Conservation (phyloP, 2,329 filamentous ascomycete species). For the Alternaria longipes region DNA sequence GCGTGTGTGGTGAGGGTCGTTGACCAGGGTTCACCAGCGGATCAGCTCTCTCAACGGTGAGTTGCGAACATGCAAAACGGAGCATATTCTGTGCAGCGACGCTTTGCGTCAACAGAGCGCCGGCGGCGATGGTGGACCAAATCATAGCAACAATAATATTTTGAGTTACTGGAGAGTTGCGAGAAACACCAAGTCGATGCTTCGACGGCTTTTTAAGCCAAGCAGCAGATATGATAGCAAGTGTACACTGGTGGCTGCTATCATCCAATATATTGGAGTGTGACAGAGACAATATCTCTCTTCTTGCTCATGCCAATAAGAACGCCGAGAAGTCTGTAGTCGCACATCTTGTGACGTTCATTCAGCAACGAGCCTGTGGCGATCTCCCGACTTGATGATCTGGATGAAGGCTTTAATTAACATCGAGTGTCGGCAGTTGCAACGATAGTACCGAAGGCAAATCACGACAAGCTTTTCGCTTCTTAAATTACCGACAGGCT, state of each 20-base stretch:
- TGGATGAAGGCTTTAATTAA: constrained; percentile 31
- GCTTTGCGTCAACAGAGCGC: constrained; percentile 35
- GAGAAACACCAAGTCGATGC: background rate
- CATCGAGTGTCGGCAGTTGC: constrained; percentile 27
- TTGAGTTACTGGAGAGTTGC: background rate
- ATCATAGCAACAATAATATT: constrained; percentile 24
- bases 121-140: constrained; percentile 33
- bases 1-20: constrained; percentile 40
- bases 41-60: constrained; percentile 64
- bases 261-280: background rate
- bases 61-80: constrained; percentile 46
- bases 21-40: constrained; percentile 44
- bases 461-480: constrained; percentile 1
- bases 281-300: background rate
- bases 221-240: background rate
- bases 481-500: background rate
- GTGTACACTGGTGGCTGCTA: too few relatives aligned
- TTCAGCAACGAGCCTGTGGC: background rate
- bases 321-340: background rate
- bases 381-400: background rate
- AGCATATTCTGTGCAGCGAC: constrained; percentile 46
- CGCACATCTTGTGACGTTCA: background rate
- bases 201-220: constrained; percentile 1
- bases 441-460: constrained; percentile 30
- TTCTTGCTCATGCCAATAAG: background rate